Conservation (phyloP, 805 yeast genomes). For the Nakazawaea wickerhamii region DNA sequence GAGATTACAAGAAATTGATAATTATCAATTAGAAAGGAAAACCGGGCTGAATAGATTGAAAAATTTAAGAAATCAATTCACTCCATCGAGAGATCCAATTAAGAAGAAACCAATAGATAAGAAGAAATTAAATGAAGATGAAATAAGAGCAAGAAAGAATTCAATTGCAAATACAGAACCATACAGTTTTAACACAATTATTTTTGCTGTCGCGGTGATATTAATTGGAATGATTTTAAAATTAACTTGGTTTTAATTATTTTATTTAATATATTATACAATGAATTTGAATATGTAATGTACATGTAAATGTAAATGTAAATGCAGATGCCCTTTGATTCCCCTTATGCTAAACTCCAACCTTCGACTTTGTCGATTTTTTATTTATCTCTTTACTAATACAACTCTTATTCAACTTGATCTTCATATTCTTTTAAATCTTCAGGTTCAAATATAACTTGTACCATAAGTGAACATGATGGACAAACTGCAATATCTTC, state of each 20-base stretch:
- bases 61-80: background rate
- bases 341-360: too few species aligned
- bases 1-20: conserved; percentile 8
- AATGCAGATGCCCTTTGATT: too few species aligned
- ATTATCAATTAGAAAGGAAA: conserved; percentile 5
- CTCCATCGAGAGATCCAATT: background rate
- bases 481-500: conserved; percentile 96
- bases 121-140: conserved; percentile 63
- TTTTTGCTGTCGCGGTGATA: conserved; percentile 13
- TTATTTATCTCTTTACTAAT: too few species aligned
- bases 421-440: conserved; percentile 44
- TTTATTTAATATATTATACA: too few species aligned
- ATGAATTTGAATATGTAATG: too few species aligned
- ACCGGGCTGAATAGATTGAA: background rate
- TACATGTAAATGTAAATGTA: too few species aligned
- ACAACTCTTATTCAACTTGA: too few species aligned
- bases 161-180: background rate
- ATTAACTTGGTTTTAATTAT: too few species aligned
- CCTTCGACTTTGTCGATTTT: too few species aligned
- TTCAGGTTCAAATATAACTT: conserved; percentile 76
- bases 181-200: conserved; percentile 14
- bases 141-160: conserved; percentile 40
- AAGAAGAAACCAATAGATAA: conserved; percentile 20
- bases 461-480: conserved; percentile 88
- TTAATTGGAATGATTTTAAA: background rate